Percentiles rank a stretch among this genome's conserved stretches.
phyloP scores from a whole-genome alignment of 345 rosid genomes.

The Triadica sebifera region DNA sequence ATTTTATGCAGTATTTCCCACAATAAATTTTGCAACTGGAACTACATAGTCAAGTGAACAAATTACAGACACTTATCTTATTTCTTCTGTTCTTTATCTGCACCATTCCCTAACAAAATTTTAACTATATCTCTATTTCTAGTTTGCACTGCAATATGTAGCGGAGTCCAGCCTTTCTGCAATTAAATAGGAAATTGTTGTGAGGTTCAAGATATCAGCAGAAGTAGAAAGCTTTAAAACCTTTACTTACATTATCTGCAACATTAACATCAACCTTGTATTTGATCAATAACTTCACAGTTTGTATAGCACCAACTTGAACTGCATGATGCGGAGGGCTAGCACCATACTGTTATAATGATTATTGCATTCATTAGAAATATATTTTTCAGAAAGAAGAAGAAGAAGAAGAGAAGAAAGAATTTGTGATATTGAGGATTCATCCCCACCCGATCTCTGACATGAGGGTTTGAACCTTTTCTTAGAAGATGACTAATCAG shows the following conservation, averaged over 20 bases:
- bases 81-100: slow-evolving; percentile 81
- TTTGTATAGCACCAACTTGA: slow-evolving; percentile 70
- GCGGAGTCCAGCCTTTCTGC: slow-evolving; percentile 97
- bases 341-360: slow-evolving; percentile 67
- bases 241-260: slow-evolving; percentile 54
- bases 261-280: slow-evolving; percentile 55
- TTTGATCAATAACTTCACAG: slow-evolving; percentile 77
- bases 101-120: slow-evolving; percentile 68
- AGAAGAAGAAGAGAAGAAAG: not conserved
- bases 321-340: slow-evolving; percentile 85
- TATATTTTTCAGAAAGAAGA: not conserved
- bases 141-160: slow-evolving; percentile 85
- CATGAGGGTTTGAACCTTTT: slow-evolving; percentile 83
- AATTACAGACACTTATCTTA: slow-evolving; percentile 41
- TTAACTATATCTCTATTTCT: slow-evolving; percentile 75
- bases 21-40: not conserved
- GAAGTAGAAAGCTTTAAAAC: not conserved
- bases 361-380: not conserved
- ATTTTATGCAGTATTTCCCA: too few relatives aligned
- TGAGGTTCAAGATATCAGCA: slow-evolving; percentile 12
- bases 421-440: slow-evolving; percentile 5
- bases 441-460: slow-evolving; percentile 60
- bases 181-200: slow-evolving; percentile 11
- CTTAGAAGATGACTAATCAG: slow-evolving; percentile 89
- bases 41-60: not conserved